Evolutionary conservation across 1,139 yeast genomes (phyloP).

Genomic region (Candida albicans): DNA sequence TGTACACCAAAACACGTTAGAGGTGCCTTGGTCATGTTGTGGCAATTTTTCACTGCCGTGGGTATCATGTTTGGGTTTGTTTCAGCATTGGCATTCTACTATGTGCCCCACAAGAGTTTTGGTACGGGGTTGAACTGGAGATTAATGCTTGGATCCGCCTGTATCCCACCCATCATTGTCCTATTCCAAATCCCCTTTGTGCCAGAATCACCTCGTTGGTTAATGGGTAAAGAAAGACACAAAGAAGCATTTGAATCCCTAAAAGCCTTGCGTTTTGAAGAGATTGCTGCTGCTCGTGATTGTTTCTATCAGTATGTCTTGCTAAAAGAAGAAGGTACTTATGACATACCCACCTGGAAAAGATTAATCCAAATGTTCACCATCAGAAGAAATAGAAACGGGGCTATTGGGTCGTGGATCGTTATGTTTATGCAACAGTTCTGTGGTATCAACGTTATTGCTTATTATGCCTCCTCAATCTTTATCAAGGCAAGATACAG

Average conservation of each 20-base stretch:
- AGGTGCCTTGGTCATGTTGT: constrained; percentile 81
- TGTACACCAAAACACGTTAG: constrained; percentile 75
- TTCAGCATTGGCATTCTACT: constrained; percentile 58
- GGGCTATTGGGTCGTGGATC: constrained; percentile 75
- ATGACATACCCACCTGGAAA: constrained; percentile 51
- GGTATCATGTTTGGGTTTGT: constrained; percentile 85
- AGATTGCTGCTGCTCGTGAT: constrained; percentile 72
- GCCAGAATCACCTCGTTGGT: constrained; percentile 83
- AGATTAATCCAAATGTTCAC: constrained; percentile 58
- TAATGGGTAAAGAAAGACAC: constrained; percentile 64
- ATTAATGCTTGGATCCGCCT: constrained; percentile 76
- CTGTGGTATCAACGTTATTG: constrained; percentile 89
- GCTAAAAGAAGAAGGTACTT: constrained; percentile 64
- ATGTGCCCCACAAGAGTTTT: constrained; percentile 38
- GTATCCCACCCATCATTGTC: constrained; percentile 72
- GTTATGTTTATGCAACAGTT: constrained; percentile 92
- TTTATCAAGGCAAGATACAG: constrained; percentile 68
- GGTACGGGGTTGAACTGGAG: constrained; percentile 67
- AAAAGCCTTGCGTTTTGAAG: constrained; percentile 47
- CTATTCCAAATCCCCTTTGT: constrained; percentile 65
- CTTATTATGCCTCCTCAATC: constrained; percentile 75
- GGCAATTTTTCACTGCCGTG: constrained; percentile 88
- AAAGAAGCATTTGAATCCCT: constrained; percentile 57
- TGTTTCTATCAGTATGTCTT: constrained; percentile 69
- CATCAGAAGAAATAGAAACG: constrained; percentile 80